A percentile compares a stretch with the other conserved stretches of the same genome.
Evolutionary conservation across 2,329 filamentous ascomycete species (phyloP).

Genomic region (Arachnopeziza araneosa): DNA sequence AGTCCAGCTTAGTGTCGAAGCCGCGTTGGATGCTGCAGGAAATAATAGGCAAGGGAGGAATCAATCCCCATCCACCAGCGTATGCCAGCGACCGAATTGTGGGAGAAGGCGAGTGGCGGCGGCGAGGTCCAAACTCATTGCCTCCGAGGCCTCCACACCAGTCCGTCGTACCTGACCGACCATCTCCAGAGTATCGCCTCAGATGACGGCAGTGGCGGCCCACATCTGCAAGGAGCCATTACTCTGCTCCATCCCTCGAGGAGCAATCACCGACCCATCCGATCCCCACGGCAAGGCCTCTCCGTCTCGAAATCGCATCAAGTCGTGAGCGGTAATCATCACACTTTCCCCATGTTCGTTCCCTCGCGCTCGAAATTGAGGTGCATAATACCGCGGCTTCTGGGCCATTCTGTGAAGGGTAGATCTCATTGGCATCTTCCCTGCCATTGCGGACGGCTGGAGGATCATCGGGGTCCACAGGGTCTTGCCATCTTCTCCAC

Average conservation of each 20-base stretch:
- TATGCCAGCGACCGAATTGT: too few relatives aligned
- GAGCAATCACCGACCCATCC: neutral
- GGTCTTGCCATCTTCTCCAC: neutral
- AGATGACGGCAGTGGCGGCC: conserved; percentile 2
- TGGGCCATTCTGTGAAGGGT: neutral
- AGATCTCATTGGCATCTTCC: neutral
- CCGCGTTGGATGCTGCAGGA: neutral
- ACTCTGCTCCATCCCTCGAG: neutral
- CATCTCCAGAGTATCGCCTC: neutral
- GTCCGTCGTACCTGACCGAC: neutral
- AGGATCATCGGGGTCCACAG: neutral
- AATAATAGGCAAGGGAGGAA: neutral
- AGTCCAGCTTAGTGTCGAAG: neutral
- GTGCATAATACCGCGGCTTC: neutral
- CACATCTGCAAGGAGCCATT: neutral
- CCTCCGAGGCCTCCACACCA: too few relatives aligned
- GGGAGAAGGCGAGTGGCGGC: too few relatives aligned
- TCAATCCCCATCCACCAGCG: too few relatives aligned
- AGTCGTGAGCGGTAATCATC: neutral
- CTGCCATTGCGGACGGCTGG: neutral
- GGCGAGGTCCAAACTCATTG: neutral
- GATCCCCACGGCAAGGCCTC: neutral
- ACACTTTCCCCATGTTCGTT: neutral
- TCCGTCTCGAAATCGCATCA: neutral
- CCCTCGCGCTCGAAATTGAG: neutral